Evolutionary conservation across 164 flowering plant species (phyloP).

Genomic region (Platanus orientalis): DNA sequence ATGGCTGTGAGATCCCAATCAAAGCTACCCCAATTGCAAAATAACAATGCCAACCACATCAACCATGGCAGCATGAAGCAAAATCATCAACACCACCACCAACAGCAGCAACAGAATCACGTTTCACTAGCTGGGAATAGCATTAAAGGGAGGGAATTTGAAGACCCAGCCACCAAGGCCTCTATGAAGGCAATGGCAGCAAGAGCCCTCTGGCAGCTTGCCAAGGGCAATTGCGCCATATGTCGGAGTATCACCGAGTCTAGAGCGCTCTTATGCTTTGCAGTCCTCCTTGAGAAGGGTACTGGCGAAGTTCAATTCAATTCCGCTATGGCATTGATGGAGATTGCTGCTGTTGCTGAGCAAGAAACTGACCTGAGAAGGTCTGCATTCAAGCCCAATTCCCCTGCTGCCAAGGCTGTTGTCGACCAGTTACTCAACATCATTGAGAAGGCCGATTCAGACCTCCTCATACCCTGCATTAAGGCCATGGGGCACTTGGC

Average conservation of each 20-base stretch:
- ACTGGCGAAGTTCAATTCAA: constrained; percentile 52
- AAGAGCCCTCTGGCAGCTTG: constrained; percentile 59
- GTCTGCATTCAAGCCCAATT: constrained; percentile 79
- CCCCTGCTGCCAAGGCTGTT: constrained; percentile 80
- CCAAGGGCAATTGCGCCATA: constrained; percentile 44
- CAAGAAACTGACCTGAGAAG: constrained; percentile 54
- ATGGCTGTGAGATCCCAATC: no score
- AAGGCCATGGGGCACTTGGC: constrained; percentile 61
- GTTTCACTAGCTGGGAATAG: neutral
- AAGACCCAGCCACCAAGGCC: constrained; percentile 64
- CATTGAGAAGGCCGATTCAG: constrained; percentile 44
- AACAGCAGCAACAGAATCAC: constrained; percentile 9
- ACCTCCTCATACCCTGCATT: constrained; percentile 61
- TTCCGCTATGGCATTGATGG: constrained; percentile 82
- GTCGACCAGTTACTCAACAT: constrained; percentile 63
- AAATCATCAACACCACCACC: neutral
- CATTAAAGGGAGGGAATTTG: constrained; percentile 35
- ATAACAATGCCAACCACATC: no score
- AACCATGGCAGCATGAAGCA: no score
- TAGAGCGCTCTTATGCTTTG: constrained; percentile 69
- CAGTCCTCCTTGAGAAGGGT: constrained; percentile 70
- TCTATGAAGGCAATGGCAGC: constrained; percentile 86
- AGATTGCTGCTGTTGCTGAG: constrained; percentile 68
- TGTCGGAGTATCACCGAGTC: constrained; percentile 79
- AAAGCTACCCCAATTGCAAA: neutral